Base-by-base conservation (phyloP, 2,329 filamentous ascomycete species). In the Lasiodiplodia sp. region DNA sequence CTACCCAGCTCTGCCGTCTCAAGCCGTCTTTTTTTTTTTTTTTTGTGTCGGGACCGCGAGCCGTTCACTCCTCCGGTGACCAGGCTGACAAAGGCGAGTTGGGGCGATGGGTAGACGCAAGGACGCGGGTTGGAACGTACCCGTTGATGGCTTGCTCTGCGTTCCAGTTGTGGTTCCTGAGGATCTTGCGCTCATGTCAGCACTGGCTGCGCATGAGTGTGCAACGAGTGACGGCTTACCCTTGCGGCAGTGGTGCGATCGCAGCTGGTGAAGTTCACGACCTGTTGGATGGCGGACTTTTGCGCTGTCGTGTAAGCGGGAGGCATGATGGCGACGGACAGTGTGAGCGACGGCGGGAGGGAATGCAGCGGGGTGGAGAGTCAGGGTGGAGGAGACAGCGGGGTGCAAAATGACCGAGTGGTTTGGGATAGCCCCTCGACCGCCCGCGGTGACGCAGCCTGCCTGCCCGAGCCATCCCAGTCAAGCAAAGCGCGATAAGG, bases 121-220 rank as follows among this genome's bases (percentile, higher is more conserved):
- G 56, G 21, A 40, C 47, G 64, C 40, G 57, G 14, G 34, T 11
- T 37, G 65, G 21, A 38, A 83, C 82, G 77, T 80, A 85, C 83
- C 77, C 75, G 72, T 85, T 84, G 31, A 84, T 78, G 38, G 83
- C 83, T 18, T 73, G 74, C 49, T 81, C 74, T 28, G 79, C 72
- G 71, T 84, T 82, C 83, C 83, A 86, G 62, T 77, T 79, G 69
- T 81, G 75, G 69, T 77, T 78, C 73, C 83, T 84, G 55, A 85
- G 77, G 67, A 81, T 67, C 74, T 83, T 72, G 31, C 56, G 38
- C 51, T 44, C 53, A 60, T 57, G 55, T 65, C 55, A 70, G 67
- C 67, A 47, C 55, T 21, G 38, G 52, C 38, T 34, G 28, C 47
- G 60, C 40, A 21, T 64, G 44, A 38, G 21, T 53, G 28, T 38